Percentiles rank a stretch among this genome's conserved stretches.
Conservation (phyloP, 2,329 filamentous ascomycete genomes). For the Bipolaris bicolor region DNA sequence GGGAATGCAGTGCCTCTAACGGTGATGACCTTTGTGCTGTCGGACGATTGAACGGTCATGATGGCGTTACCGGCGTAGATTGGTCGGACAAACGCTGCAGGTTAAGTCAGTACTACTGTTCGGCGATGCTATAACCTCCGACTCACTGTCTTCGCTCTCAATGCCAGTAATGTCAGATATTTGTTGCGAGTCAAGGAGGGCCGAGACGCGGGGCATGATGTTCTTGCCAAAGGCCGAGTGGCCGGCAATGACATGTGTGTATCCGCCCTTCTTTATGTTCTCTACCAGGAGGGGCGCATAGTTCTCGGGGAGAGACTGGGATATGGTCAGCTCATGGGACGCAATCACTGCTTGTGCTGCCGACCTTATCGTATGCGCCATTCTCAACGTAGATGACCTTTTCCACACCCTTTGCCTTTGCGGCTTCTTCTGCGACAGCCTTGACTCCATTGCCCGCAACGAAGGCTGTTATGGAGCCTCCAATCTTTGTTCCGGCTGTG, state of each 20-base stretch:
- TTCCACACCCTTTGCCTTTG: conserved; percentile 87
- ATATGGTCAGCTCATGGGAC: conserved; percentile 12
- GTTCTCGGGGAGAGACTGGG: conserved; percentile 83
- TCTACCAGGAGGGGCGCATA: conserved; percentile 91
- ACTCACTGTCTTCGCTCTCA: conserved; percentile 80
- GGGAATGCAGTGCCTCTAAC: conserved; percentile 93
- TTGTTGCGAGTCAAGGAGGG: conserved; percentile 88
- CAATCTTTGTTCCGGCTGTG: conserved; percentile 83
- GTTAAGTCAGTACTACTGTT: conserved; percentile 7
- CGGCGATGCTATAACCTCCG: not conserved
- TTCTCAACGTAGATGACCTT: conserved; percentile 92
- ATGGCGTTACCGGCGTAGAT: conserved; percentile 99
- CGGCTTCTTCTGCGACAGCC: conserved; percentile 77
- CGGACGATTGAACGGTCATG: conserved; percentile 88
- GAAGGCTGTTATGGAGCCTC: conserved; percentile 84
- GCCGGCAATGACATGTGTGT: conserved; percentile 87
- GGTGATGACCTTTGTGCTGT: conserved; percentile 86
- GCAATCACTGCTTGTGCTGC: not conserved
- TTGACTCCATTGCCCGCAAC: conserved; percentile 82
- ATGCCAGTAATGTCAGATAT: conserved; percentile 90
- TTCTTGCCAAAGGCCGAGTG: conserved; percentile 98
- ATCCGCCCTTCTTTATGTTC: conserved; percentile 95
- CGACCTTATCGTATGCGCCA: conserved; percentile 87
- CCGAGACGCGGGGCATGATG: conserved; percentile 87
- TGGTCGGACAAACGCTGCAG: conserved; percentile 80